A percentile compares a stretch with the other conserved stretches of the same genome.
These are phyloP conservation scores for Pyricularia pennisetigena DNA, from an alignment of 2,329 filamentous ascomycete species.

Conservation along the genomic window DNA sequence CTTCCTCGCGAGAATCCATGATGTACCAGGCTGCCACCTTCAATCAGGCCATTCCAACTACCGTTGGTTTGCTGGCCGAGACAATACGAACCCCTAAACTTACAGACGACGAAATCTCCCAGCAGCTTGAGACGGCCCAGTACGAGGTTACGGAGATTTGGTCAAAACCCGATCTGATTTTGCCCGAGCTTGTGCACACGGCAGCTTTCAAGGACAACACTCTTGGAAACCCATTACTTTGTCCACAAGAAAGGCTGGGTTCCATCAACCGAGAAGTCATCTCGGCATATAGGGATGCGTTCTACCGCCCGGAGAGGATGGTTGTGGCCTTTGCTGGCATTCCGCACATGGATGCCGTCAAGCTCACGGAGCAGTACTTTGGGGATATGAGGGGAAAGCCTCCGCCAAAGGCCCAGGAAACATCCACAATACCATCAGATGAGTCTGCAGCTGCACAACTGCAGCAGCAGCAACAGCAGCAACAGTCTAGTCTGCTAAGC, in stretches of 20 bases:
- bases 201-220: constrained; percentile 96
- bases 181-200: constrained; percentile 91
- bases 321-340: constrained; percentile 95
- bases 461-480: background rate
- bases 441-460: background rate
- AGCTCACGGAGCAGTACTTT: constrained; percentile 75
- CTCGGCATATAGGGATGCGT: constrained; percentile 67
- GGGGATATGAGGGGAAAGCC: constrained; percentile 68
- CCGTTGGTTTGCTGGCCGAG: constrained; percentile 79
- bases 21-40: constrained; percentile 99
- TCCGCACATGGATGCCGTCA: constrained; percentile 69
- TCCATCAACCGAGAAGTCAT: constrained; percentile 67
- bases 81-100: constrained; percentile 82
- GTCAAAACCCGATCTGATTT: constrained; percentile 91
- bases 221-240: constrained; percentile 84
- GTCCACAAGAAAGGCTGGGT: constrained; percentile 71
- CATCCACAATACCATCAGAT: background rate
- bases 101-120: constrained; percentile 74
- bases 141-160: constrained; percentile 98
- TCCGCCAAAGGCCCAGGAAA: constrained; percentile 15
- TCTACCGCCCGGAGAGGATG: constrained; percentile 83
- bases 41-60: constrained; percentile 79
- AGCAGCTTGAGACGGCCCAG: constrained; percentile 82
- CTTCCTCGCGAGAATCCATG: constrained; percentile 85
- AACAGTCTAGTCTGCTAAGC: constrained; percentile 59